phyloP scores from a whole-genome alignment of 129 eudicot species.

The Tanacetum coccineum region DNA sequence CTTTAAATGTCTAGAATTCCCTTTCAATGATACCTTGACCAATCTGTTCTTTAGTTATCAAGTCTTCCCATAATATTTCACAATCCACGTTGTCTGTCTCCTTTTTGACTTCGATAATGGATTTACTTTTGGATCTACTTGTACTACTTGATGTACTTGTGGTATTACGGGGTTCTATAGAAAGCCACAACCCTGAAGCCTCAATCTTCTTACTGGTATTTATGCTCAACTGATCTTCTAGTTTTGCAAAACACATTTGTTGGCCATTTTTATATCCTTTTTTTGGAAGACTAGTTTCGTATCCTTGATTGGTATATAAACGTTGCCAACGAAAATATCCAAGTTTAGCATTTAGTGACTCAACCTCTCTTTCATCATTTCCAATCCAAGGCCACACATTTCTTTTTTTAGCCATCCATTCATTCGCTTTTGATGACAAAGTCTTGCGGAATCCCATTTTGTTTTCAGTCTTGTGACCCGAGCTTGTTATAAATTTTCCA shows the following conservation, averaged over 20 bases:
- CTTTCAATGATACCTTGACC: conserved; percentile 70
- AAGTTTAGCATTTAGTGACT: conserved; percentile 33
- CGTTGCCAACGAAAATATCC: conserved; percentile 70
- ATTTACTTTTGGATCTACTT: conserved; percentile 38
- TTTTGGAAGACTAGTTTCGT: conserved; percentile 12
- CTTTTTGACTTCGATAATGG: conserved; percentile 49
- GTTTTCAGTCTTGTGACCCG: conserved; percentile 52
- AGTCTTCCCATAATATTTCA: conserved; percentile 84
- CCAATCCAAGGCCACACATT: conserved; percentile 70
- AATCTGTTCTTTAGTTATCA: conserved; percentile 68
- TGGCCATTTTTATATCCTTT: neutral
- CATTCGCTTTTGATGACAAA: conserved; percentile 63
- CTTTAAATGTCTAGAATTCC: neutral
- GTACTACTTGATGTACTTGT: conserved; percentile 68
- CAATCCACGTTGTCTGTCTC: conserved; percentile 50
- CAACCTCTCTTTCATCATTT: conserved; percentile 43
- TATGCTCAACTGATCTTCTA: conserved; percentile 37
- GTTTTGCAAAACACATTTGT: conserved; percentile 26
- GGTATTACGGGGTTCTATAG: conserved; percentile 40
- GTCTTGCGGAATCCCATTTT: conserved; percentile 45
- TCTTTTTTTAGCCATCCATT: conserved; percentile 56
- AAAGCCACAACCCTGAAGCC: conserved; percentile 59
- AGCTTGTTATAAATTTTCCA: conserved; percentile 30
- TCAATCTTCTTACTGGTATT: conserved; percentile 25
- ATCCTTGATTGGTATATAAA: conserved; percentile 45